A percentile compares a stretch with the other conserved stretches of the same genome.
phyloP scores from a whole-genome alignment of 1,284 basidiomycete genomes.

The Sphaerobolus stellatus region DNA sequence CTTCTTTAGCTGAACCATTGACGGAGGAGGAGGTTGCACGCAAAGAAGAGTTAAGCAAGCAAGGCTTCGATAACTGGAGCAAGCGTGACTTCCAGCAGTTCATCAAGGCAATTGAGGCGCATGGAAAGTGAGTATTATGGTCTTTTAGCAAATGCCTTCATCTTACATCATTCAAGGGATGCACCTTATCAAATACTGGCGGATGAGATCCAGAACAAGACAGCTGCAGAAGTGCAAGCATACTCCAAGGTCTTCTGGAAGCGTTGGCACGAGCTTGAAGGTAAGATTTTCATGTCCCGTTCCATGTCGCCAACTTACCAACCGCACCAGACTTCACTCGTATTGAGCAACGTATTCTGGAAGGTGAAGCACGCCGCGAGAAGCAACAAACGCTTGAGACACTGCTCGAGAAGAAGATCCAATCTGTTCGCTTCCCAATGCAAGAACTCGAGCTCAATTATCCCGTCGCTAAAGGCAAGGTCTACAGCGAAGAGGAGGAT shows the following conservation, averaged over 20 bases:
- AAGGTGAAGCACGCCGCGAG: constrained; percentile 83
- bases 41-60: constrained; percentile 76
- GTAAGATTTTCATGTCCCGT: constrained; percentile 40
- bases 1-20: constrained; percentile 70
- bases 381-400: constrained; percentile 84
- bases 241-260: constrained; percentile 91
- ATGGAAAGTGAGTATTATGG: constrained; percentile 68
- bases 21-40: constrained; percentile 81
- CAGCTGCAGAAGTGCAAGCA: constrained; percentile 72
- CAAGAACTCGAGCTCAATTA: constrained; percentile 94
- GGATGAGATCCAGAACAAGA: constrained; percentile 86
- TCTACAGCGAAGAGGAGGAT: constrained; percentile 96
- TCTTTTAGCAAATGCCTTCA: background rate
- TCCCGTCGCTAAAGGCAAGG: constrained; percentile 93
- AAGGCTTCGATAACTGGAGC: constrained; percentile 90
- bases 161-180: constrained; percentile 44
- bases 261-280: constrained; percentile 84
- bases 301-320: background rate
- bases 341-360: constrained; percentile 75
- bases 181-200: constrained; percentile 78
- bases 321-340: constrained; percentile 69
- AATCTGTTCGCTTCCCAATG: constrained; percentile 83
- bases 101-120: constrained; percentile 79
- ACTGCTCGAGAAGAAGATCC: constrained; percentile 78
- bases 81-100: constrained; percentile 93